Evolutionary conservation across 2,329 filamentous ascomycete genomes (phyloP).

Genomic region (Alternaria atra): DNA sequence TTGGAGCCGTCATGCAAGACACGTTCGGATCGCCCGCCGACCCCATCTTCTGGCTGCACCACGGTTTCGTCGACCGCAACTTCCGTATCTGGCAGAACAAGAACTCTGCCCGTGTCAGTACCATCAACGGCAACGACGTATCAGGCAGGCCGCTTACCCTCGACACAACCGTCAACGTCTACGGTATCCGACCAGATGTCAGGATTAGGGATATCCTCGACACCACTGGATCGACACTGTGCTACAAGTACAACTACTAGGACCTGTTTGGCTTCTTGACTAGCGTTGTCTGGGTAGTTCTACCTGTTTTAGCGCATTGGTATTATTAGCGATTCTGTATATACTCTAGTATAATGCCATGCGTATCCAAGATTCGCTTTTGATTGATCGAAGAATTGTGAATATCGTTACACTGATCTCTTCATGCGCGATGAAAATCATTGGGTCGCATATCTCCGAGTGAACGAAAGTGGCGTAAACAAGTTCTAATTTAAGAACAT

Average conservation of each 20-base stretch:
- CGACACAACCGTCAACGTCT: constrained; percentile 39
- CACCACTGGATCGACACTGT: constrained; percentile 35
- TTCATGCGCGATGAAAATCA: neutral
- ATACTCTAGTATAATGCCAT: constrained; percentile 14
- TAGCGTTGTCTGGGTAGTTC: neutral
- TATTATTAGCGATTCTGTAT: constrained; percentile 7
- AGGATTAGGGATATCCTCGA: constrained; percentile 43
- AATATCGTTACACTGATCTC: neutral
- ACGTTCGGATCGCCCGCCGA: constrained; percentile 45
- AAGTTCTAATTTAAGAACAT: neutral
- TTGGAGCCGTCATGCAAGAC: constrained; percentile 48
- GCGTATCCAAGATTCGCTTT: neutral
- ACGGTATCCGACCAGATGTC: constrained; percentile 39
- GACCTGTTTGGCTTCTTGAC: neutral
- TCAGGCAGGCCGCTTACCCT: constrained; percentile 35
- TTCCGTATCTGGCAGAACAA: constrained; percentile 62
- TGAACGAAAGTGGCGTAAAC: neutral
- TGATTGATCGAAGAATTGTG: neutral
- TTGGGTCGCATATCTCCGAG: neutral
- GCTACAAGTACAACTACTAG: constrained; percentile 51
- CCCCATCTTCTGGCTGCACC: constrained; percentile 60
- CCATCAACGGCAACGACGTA: constrained; percentile 54
- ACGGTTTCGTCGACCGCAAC: constrained; percentile 60
- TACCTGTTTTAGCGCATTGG: constrained; percentile 5
- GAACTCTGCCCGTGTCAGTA: constrained; percentile 31